A percentile compares a stretch with the other conserved stretches of the same genome.
Conservation (phyloP, 768 basidiomycete species). For the Leucogyrophana mollusca region DNA sequence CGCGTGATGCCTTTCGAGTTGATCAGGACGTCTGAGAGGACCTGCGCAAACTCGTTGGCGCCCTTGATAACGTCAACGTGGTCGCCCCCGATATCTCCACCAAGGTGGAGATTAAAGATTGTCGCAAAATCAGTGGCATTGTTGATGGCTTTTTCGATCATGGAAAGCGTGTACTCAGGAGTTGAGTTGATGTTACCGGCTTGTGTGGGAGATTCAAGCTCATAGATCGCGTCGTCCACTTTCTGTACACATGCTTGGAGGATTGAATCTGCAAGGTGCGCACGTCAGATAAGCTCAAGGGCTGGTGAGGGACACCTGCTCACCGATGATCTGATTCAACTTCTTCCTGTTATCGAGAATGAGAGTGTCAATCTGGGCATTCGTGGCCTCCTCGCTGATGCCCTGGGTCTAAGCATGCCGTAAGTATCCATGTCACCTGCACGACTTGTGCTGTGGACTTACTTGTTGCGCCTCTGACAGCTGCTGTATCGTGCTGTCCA, state of each 20-base stretch:
- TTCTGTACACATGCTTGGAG: slow-evolving; percentile 95
- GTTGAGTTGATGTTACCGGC: slow-evolving; percentile 97
- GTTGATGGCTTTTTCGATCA: slow-evolving; percentile 96
- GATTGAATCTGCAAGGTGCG: slow-evolving; percentile 75
- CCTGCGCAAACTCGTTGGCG: slow-evolving; percentile 95
- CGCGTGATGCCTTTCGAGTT: slow-evolving; percentile 97
- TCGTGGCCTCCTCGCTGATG: slow-evolving; percentile 84
- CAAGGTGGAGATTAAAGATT: slow-evolving; percentile 87
- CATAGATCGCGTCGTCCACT: slow-evolving; percentile 96
- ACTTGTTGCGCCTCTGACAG: slow-evolving; percentile 87
- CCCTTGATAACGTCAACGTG: slow-evolving; percentile 98
- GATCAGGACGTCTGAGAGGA: slow-evolving; percentile 85
- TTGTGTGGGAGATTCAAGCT: slow-evolving; percentile 93
- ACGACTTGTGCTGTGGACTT: slow-evolving; percentile 8
- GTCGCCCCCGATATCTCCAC: slow-evolving; percentile 85
- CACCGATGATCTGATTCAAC: slow-evolving; percentile 94
- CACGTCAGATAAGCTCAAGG: slow-evolving; percentile 9
- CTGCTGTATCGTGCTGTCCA: slow-evolving; percentile 89
- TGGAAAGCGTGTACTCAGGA: slow-evolving; percentile 95
- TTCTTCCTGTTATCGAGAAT: slow-evolving; percentile 98
- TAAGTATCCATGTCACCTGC: slow-evolving; percentile 1
- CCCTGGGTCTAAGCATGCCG: slow-evolving; percentile 63
- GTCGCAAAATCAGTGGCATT: slow-evolving; percentile 96
- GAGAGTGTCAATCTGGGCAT: slow-evolving; percentile 95
- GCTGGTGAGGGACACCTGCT: slow-evolving; percentile 12